phyloP scores from a whole-genome alignment of 371 early-diverging fungal species.

The Mucor circinelloides region DNA sequence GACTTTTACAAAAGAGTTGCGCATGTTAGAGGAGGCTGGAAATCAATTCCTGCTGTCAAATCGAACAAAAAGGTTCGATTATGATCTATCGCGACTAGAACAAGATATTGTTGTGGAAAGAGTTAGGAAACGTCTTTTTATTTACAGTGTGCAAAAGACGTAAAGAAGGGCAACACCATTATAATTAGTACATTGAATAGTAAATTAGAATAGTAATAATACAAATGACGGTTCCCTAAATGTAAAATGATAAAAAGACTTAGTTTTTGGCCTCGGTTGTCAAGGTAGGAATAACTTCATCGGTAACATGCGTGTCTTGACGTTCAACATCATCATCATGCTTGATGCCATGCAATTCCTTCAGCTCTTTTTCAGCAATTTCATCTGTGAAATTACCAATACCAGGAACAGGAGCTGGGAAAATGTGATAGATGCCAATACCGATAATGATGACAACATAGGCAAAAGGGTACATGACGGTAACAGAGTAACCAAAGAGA shows the following conservation, averaged over 20 bases:
- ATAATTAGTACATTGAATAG: slow-evolving; percentile 1
- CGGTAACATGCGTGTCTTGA: background rate
- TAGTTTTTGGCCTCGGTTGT: background rate
- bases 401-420: slow-evolving; percentile 44
- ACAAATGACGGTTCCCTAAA: slow-evolving; percentile 4
- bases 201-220: background rate
- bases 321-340: slow-evolving; percentile 1
- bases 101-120: background rate
- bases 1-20: too few relatives aligned
- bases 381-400: slow-evolving; percentile 22
- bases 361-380: slow-evolving; percentile 14
- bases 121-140: slow-evolving; percentile 22
- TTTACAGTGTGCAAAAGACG: slow-evolving; percentile 27
- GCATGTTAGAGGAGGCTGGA: too few relatives aligned
- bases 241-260: background rate
- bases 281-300: background rate
- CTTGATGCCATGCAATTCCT: slow-evolving; percentile 11
- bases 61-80: too few relatives aligned
- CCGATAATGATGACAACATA: slow-evolving; percentile 62
- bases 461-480: slow-evolving; percentile 64
- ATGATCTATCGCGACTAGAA: too few relatives aligned
- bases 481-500: slow-evolving; percentile 59
- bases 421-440: slow-evolving; percentile 61
- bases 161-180: slow-evolving; percentile 21
- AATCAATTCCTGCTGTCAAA: too few relatives aligned